A percentile compares a stretch with the other conserved stretches of the same genome.
Conservation (phyloP, 2,329 filamentous ascomycete species). For the Scortechinia acanthostroma region DNA sequence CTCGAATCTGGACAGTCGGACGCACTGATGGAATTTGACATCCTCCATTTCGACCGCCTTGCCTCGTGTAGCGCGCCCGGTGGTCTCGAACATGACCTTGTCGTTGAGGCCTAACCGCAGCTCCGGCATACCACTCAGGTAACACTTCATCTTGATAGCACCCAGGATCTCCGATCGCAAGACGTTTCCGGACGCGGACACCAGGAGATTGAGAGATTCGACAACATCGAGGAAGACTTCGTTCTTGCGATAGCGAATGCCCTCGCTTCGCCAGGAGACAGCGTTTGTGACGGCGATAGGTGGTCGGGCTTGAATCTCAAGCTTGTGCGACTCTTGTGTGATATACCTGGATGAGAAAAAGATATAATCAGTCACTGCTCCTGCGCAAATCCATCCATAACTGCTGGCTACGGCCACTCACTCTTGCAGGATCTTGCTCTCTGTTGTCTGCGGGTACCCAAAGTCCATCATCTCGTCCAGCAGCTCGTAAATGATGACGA, state of each 20-base stretch:
- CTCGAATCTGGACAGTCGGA: constrained; percentile 89
- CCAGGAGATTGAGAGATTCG: constrained; percentile 90
- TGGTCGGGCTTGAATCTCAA: constrained; percentile 90
- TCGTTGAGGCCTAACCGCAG: constrained; percentile 89
- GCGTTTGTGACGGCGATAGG: constrained; percentile 98
- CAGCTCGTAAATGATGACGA: constrained; percentile 97
- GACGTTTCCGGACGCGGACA: constrained; percentile 89
- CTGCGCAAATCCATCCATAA: neutral
- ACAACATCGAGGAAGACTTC: constrained; percentile 98
- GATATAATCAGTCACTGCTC: neutral
- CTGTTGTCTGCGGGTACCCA: constrained; percentile 96
- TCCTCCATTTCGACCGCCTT: constrained; percentile 99
- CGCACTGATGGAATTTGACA: constrained; percentile 98
- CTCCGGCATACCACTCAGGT: constrained; percentile 96
- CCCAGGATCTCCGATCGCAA: constrained; percentile 92
- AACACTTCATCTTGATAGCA: constrained; percentile 99
- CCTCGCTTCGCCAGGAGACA: constrained; percentile 95
- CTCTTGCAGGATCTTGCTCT: constrained; percentile 96
- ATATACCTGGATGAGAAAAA: constrained; percentile 57
- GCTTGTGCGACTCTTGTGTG: constrained; percentile 96
- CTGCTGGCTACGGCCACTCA: neutral
- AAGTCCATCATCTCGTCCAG: constrained; percentile 99
- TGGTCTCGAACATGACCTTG: constrained; percentile 99
- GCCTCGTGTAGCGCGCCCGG: constrained; percentile 82
- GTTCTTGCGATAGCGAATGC: constrained; percentile 97